Base-by-base conservation (phyloP, 176 grass and related monocot species). In the Aegilops sharonensis region DNA sequence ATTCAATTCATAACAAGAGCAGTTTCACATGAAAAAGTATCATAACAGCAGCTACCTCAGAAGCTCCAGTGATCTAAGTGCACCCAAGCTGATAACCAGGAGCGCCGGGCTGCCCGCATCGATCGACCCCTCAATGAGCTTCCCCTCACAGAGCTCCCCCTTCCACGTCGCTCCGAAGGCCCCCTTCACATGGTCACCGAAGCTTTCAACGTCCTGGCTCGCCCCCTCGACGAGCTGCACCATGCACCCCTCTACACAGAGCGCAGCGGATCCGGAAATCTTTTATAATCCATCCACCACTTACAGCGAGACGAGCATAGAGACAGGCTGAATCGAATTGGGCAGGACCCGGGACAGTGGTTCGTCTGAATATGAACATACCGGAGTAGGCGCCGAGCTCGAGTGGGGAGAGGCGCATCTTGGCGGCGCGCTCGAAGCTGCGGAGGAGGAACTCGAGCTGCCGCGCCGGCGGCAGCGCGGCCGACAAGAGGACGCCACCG, bases 401-500 rank as follows among this genome's bases (percentile, higher is more conserved):
- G 25, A 98, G 91, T 12, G 89, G 86, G 8, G 96, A 98, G 79
- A 98, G 96, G 78, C 92, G 94, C 64, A 92, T 85, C 84, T 95
- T 98, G 25, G 82, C 84, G 76, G 88, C 90, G 23, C 85, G 83
- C 86, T 98, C 90, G 89, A 92, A 95, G 84, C 74, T 86, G 45
- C 92, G 89, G 81, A 98, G 91, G 65, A 98, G 85, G 84, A 94
- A 94, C 64, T 78, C 77, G 13, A 98, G 86, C 88, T 98, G 96
- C 78, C 85, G 83, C 71, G 87, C 81, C 32, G 85, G 80, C 6
- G 92, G 84, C 67, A 77, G 64, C 4, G 68, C 48, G 59, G 93
- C 89, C 66, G 89, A 82, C 35, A 95, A 82, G 35, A 87, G 40
- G 62, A 81, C 74, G 48, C 23, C 64, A 6, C 21, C 81, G 10